Evolutionary conservation across 306 rosid species (phyloP).

Genomic region (Trifolium dubium): DNA sequence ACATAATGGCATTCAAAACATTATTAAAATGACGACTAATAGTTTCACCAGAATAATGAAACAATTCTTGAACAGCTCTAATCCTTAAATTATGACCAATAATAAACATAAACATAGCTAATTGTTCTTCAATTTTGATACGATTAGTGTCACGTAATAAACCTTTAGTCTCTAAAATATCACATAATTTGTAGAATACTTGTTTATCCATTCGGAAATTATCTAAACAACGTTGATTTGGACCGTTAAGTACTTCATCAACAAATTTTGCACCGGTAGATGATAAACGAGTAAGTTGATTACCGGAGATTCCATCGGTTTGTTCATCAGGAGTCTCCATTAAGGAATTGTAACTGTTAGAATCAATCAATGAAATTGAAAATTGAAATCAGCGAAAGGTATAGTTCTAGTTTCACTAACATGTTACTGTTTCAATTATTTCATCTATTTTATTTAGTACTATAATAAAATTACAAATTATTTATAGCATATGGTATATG

Average conservation of each 20-base stretch:
- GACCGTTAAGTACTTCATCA: conserved; percentile 82
- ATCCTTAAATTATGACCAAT: conserved; percentile 85
- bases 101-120: conserved; percentile 89
- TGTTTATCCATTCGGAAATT: conserved; percentile 88
- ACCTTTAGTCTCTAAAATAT: conserved; percentile 83
- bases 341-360: conserved; percentile 30
- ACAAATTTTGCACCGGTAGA: conserved; percentile 74
- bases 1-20: conserved; percentile 81
- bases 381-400: conserved; percentile 24
- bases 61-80: conserved; percentile 88
- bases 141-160: conserved; percentile 84
- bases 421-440: too few relatives aligned
- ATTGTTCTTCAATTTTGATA: conserved; percentile 91
- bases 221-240: conserved; percentile 68
- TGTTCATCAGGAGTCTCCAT: conserved; percentile 92
- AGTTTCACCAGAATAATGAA: conserved; percentile 89
- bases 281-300: conserved; percentile 55
- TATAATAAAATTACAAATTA: too few relatives aligned
- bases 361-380: conserved; percentile 12
- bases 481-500: too few relatives aligned
- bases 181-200: conserved; percentile 81
- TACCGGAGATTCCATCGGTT: conserved; percentile 53
- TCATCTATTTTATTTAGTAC: too few relatives aligned
- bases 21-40: conserved; percentile 93
- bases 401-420: too few relatives aligned